Evolutionary conservation across 1,139 yeast genomes (phyloP).

Genomic region (Lodderomyces metapsilosis): DNA sequence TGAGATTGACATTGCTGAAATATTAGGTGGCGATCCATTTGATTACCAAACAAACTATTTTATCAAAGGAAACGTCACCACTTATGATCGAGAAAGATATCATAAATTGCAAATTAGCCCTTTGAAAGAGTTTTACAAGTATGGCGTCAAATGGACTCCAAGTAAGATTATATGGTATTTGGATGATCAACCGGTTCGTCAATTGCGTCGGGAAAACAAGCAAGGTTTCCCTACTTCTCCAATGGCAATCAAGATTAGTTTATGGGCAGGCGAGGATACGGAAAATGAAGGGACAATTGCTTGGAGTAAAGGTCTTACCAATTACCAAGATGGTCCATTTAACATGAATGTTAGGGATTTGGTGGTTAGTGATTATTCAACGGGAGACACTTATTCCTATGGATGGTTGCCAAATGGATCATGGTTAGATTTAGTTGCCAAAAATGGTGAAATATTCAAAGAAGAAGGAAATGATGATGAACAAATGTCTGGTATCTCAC

Average conservation of each 20-base stretch:
- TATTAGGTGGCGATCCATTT: constrained; percentile 38
- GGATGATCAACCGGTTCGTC: constrained; percentile 29
- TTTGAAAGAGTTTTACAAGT: constrained; percentile 23
- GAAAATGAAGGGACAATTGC: constrained; percentile 37
- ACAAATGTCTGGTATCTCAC: not conserved
- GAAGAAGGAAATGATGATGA: not conserved
- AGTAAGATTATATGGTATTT: constrained; percentile 30
- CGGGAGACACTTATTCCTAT: constrained; percentile 30
- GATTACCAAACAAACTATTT: constrained; percentile 44
- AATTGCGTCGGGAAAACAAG: constrained; percentile 16
- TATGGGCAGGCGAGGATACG: constrained; percentile 44
- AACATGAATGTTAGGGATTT: constrained; percentile 32
- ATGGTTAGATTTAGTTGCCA: constrained; percentile 16
- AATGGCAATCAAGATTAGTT: constrained; percentile 36
- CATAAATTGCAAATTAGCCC: constrained; percentile 27
- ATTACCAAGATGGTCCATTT: constrained; percentile 35
- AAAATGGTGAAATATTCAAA: constrained; percentile 12
- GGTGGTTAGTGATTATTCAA: constrained; percentile 32
- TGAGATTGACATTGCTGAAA: constrained; percentile 47
- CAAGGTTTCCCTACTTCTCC: constrained; percentile 41
- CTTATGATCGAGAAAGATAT: constrained; percentile 40
- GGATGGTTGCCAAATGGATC: constrained; percentile 20
- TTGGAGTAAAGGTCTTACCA: constrained; percentile 45
- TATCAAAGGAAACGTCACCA: constrained; percentile 43
- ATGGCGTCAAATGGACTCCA: constrained; percentile 42